These are phyloP conservation scores for Eragrostis nindensis DNA, from an alignment of 176 grass and related monocot genomes.

Conservation along the genomic window DNA sequence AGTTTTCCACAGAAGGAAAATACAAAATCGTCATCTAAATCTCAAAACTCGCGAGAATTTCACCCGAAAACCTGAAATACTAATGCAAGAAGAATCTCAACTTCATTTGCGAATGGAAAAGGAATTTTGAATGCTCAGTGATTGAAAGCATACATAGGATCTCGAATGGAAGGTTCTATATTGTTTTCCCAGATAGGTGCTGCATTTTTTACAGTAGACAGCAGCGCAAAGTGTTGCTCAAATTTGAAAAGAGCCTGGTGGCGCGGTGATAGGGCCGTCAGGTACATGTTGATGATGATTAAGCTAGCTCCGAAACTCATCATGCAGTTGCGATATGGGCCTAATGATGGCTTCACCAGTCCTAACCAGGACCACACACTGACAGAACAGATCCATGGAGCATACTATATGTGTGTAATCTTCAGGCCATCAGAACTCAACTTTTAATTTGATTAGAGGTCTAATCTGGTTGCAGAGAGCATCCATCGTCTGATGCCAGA, in stretches of 20 bases:
- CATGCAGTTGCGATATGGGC: neutral
- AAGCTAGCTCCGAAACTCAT: slow-evolving; percentile 10
- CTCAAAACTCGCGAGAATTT: neutral
- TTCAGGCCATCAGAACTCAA: neutral
- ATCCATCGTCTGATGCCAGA: neutral
- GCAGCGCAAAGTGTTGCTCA: neutral
- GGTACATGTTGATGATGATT: slow-evolving; percentile 20
- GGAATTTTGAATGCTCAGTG: no score
- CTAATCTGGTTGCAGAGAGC: neutral
- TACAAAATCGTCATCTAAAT: neutral
- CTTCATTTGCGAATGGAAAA: no score
- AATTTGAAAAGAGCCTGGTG: neutral
- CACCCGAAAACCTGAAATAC: no score
- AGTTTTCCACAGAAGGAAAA: neutral
- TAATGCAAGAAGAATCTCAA: no score
- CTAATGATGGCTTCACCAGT: slow-evolving; percentile 40
- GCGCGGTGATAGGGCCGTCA: neutral
- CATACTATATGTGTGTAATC: no score
- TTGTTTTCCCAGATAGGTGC: neutral
- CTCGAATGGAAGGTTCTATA: no score
- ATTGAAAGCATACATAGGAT: no score
- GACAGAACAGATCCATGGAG: neutral
- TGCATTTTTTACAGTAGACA: neutral
- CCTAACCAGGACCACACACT: slow-evolving; percentile 21
- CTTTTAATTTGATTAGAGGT: neutral